phyloP scores from a whole-genome alignment of 345 rosid species.

The Noccaea bulbosa region DNA sequence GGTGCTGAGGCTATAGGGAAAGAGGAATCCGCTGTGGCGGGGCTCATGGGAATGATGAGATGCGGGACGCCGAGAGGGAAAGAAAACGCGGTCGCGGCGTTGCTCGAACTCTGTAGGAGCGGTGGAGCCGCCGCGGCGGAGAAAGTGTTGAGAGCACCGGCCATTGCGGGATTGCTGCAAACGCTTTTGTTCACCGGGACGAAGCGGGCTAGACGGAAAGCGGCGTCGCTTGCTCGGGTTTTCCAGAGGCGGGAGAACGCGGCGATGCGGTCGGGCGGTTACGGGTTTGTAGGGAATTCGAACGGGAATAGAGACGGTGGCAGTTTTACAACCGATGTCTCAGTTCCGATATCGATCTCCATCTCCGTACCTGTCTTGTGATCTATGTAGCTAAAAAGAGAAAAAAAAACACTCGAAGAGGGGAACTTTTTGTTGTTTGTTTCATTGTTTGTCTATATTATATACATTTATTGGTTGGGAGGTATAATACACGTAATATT shows the following conservation, averaged over 20 bases:
- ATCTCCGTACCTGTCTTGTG: constrained; percentile 47
- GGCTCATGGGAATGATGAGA: constrained; percentile 81
- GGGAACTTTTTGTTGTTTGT: constrained; percentile 30
- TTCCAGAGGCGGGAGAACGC: constrained; percentile 78
- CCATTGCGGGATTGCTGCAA: constrained; percentile 80
- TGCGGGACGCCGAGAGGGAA: constrained; percentile 92
- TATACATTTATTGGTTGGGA: constrained; percentile 46
- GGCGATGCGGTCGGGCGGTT: constrained; percentile 60
- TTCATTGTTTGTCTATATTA: constrained; percentile 40
- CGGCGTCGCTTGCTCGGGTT: constrained; percentile 89
- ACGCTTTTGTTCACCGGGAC: constrained; percentile 84
- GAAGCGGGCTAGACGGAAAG: constrained; percentile 92
- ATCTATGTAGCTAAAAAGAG: constrained; percentile 14
- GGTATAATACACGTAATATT: constrained; percentile 37
- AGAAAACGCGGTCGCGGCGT: constrained; percentile 91
- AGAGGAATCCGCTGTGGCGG: constrained; percentile 72
- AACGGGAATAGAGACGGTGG: constrained; percentile 36
- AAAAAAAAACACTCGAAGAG: not conserved
- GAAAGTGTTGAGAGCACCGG: constrained; percentile 74
- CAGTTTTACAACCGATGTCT: constrained; percentile 56
- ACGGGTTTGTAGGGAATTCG: constrained; percentile 66
- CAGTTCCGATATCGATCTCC: constrained; percentile 73
- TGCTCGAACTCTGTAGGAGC: constrained; percentile 84
- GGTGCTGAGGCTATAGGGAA: constrained; percentile 82
- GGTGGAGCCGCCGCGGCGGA: constrained; percentile 78